Evolutionary conservation across 2,329 filamentous ascomycete species (phyloP).

Genomic region (Myriosclerotinia curreyana): DNA sequence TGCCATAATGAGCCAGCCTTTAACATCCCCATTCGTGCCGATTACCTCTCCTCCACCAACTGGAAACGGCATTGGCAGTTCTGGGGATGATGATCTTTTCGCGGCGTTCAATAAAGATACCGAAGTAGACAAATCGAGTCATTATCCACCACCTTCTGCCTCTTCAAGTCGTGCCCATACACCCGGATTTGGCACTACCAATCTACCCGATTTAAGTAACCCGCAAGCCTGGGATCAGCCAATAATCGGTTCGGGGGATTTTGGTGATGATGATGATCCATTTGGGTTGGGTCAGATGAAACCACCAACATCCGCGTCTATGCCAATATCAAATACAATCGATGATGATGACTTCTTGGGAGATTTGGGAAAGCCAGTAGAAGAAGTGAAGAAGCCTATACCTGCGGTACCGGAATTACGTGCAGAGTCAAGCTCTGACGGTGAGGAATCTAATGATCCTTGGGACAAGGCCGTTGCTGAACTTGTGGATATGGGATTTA

Average conservation of each 20-base stretch:
- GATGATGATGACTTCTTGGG: constrained; percentile 66
- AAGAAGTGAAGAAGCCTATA: constrained; percentile 54
- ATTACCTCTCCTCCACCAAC: constrained; percentile 44
- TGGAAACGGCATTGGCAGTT: constrained; percentile 24
- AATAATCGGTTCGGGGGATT: constrained; percentile 31
- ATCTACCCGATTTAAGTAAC: constrained; percentile 51
- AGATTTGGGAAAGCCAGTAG: constrained; percentile 61
- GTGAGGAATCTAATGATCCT: constrained; percentile 50
- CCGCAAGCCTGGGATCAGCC: constrained; percentile 51
- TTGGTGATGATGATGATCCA: constrained; percentile 72
- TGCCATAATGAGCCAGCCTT: constrained; percentile 44
- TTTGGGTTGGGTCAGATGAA: constrained; percentile 71
- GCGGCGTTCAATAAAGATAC: constrained; percentile 65
- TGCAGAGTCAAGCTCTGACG: constrained; percentile 27
- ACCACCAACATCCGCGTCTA: constrained; percentile 35
- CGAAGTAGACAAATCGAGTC: constrained; percentile 63
- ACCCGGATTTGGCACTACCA: constrained; percentile 42
- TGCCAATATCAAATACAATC: constrained; percentile 35
- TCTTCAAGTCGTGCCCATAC: constrained; percentile 42
- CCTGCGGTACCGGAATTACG: constrained; percentile 33
- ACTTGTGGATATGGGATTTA: constrained; percentile 92
- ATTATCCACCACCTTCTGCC: constrained; percentile 56
- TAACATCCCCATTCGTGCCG: constrained; percentile 34
- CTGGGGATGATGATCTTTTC: constrained; percentile 61
- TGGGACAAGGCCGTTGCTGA: constrained; percentile 82